Conservation (phyloP, 305 asterid genomes). For the Solanum hybrid region DNA sequence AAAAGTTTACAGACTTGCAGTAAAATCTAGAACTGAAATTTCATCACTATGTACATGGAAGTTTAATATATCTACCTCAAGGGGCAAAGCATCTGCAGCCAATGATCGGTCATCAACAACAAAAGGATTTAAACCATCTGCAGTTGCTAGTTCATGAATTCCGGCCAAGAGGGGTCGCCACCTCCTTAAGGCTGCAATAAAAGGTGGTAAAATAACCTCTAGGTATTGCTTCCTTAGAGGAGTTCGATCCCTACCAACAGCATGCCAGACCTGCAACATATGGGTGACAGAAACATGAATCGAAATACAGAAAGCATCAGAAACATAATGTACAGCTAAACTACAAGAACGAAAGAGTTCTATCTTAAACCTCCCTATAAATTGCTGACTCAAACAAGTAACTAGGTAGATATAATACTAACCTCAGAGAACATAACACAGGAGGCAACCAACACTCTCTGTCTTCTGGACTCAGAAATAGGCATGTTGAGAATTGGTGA, state of each 20-base stretch:
- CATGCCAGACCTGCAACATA: slow-evolving; percentile 76
- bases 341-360: background rate
- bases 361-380: background rate
- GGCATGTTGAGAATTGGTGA: slow-evolving; percentile 95
- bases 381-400: background rate
- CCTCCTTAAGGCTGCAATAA: slow-evolving; percentile 89
- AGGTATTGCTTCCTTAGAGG: slow-evolving; percentile 90
- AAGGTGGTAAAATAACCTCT: slow-evolving; percentile 92
- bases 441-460: slow-evolving; percentile 94
- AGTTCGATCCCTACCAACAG: slow-evolving; percentile 70
- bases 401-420: slow-evolving; percentile 17
- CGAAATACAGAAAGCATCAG: slow-evolving; percentile 12
- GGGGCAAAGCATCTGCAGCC: slow-evolving; percentile 95
- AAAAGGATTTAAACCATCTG: slow-evolving; percentile 95
- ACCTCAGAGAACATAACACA: slow-evolving; percentile 96
- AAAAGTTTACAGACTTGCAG: background rate
- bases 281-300: background rate
- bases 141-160: slow-evolving; percentile 85
- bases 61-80: slow-evolving; percentile 51
- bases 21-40: background rate
- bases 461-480: slow-evolving; percentile 87
- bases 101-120: slow-evolving; percentile 88
- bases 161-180: slow-evolving; percentile 99
- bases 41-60: background rate
- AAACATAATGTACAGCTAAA: slow-evolving; percentile 16